Base-by-base conservation (phyloP, 768 basidiomycete species). In the Royoungia palumana region DNA sequence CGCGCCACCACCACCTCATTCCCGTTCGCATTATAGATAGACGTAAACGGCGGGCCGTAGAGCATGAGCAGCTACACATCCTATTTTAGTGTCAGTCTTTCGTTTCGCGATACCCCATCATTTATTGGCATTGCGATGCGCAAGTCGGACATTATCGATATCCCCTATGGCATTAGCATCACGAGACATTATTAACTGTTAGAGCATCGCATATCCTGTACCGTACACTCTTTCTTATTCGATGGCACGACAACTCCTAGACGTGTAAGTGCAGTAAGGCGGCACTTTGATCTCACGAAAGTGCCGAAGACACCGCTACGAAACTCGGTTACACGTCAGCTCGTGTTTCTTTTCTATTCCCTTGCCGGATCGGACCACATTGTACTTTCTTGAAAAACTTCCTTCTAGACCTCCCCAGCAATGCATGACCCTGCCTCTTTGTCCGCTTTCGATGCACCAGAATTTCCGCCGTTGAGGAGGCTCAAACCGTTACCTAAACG, bases 401-500 rank as follows among this genome's bases (percentile, higher is more conserved):
- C n/a, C n/a, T 49, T 22, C 34, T 20, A 35, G 46, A 46, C 30
- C 41, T 16, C 25, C 46, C 46, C 51, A 50, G 61, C 59, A 44
- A 83, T 83, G 81, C 76, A 80, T 66, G 55, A 56, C 49, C 72
- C 75, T 57, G 72, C 70, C 61, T 66, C 77, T 58, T 77, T 82
- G 46, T 79, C 83, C 44, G 71, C 80, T 55, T 82, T 83, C 71
- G 84, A 85, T 69, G 70, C 75, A 48, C 77, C 82, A 55, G 83
- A 85, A 60, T 78, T 82, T 63, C 78, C 80, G 36, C 66, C 78
- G 34, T 70, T 81, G 44, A 76, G 87, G 56, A 74, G 82, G 54
- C 77, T 89, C 59, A 89, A 88, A 63, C 88, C 89, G 35, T 75
- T 89, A 35, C 87, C 89, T 22, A 89, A 88, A 70, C 79, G 88